Evolutionary conservation across 2,329 filamentous ascomycete genomes (phyloP), one percentile per base, ranked within the genome.

Genomic region (Monilinia aucupariae): DNA sequence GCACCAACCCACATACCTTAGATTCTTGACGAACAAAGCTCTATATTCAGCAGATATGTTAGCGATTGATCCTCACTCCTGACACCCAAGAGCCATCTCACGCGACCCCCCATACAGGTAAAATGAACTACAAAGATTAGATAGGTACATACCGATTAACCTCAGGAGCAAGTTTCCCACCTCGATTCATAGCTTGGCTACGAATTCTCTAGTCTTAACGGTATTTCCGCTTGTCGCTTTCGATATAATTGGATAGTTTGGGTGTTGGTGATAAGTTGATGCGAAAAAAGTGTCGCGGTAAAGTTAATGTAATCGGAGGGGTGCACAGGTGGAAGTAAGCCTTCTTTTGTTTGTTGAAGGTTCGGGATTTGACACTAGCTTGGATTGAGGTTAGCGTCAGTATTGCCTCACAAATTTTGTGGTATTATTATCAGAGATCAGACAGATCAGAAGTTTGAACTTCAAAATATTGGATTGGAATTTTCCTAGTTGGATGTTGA

Each of bases 21-120:
- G 86, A 86, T 99, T 97, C 91, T 97, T 97, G 75, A 97, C 93
- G 86, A 97, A 97, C 82, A 99, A 90, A 88, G 94, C 93, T 88
- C 93, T 96, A 51, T 45, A 63, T n/a, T 71, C 63, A 63, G 65
- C 65, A 68, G 68, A 68, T 17, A 64, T 34, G 64, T 73, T 69
- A 73, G 69, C 67, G 58, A 60, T 43, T 39, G 37, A 30, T 58
- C 52, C 58, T 58, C 25, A n/a, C 43, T 20, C 50, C 45, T 41
- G 25, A 27, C 48, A 34, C 37, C 45, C 34, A 56, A 50, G 30
- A 45, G 34, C 22, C 49, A 30, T 34, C 55, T 52, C 60, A 58
- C 50, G 60, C 60, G 60, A 56, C 32, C 51, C 32, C 51, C 32
- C 17, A 41, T 49, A 43, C 22, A 62, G 59, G 59, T 49, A 56